These are phyloP conservation scores for Yamagishiella unicocca DNA, from an alignment of 139 green algal genomes.

Conservation along the genomic window DNA sequence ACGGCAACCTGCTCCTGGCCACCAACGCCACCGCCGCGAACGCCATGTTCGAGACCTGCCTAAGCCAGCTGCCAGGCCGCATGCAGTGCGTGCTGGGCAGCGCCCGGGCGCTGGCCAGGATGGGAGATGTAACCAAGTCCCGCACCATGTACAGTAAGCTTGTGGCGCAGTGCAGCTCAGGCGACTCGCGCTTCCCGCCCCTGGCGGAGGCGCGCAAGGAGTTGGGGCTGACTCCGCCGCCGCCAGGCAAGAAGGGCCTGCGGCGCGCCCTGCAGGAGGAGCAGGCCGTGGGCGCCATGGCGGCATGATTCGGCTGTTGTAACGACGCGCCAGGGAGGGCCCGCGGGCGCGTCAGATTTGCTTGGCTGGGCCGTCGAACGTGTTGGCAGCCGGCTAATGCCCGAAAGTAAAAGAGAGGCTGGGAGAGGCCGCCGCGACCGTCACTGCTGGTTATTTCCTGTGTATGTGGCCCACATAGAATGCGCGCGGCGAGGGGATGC, in stretches of 20 bases:
- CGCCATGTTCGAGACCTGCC: neutral
- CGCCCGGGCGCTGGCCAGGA: conserved; percentile 1
- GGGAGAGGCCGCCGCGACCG: no score
- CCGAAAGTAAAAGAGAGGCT: no score
- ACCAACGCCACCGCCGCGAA: neutral
- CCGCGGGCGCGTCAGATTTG: no score
- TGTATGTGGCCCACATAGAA: no score
- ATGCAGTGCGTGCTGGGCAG: conserved; percentile 43
- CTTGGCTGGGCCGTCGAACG: no score
- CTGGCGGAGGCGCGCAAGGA: neutral
- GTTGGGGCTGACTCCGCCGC: neutral
- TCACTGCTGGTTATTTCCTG: no score
- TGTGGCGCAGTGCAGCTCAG: conserved; percentile 21
- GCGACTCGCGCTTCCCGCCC: conserved; percentile 32
- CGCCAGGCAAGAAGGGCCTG: conserved; percentile 19
- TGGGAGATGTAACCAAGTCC: neutral
- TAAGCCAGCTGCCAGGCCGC: conserved; percentile 30
- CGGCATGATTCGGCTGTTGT: no score
- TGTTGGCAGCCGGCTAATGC: no score
- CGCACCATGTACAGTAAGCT: neutral
- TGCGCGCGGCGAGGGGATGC: no score
- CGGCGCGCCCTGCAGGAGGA: neutral
- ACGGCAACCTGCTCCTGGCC: conserved; percentile 37
- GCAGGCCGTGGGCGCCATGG: no score
- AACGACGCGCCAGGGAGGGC: no score